Evolutionary conservation across 179 eudicot genomes (phyloP).

Genomic region (Pouteria campechiana): DNA sequence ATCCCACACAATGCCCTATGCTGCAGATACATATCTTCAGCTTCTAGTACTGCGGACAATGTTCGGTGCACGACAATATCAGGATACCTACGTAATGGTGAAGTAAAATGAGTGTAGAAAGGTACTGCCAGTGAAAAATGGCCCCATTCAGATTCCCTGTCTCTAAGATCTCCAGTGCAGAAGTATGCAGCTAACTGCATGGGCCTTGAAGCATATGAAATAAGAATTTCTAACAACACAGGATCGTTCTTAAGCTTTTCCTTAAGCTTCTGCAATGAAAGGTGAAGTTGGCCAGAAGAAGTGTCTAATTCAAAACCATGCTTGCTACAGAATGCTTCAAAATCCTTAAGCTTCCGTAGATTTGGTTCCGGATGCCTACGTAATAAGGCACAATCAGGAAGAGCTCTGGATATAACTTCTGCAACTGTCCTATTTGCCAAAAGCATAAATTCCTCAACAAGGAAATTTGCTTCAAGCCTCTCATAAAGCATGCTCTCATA

Average conservation of each 20-base stretch:
- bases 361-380: slow-evolving; percentile 92
- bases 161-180: slow-evolving; percentile 61
- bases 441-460: slow-evolving; percentile 95
- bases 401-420: slow-evolving; percentile 65
- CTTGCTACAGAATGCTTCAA: slow-evolving; percentile 33
- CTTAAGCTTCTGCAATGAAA: slow-evolving; percentile 52
- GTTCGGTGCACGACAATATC: slow-evolving; percentile 87
- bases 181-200: slow-evolving; percentile 89
- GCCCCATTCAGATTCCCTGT: slow-evolving; percentile 42
- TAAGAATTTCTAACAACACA: slow-evolving; percentile 55
- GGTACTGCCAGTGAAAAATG: slow-evolving; percentile 90
- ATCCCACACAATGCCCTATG: slow-evolving; percentile 5
- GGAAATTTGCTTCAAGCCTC: slow-evolving; percentile 50
- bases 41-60: slow-evolving; percentile 69
- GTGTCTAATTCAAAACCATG: slow-evolving; percentile 63
- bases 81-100: slow-evolving; percentile 86
- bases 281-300: slow-evolving; percentile 49
- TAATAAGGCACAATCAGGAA: slow-evolving; percentile 63
- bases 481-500: slow-evolving; percentile 46
- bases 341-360: slow-evolving; percentile 53
- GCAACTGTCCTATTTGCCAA: slow-evolving; percentile 90
- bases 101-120: slow-evolving; percentile 86
- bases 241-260: slow-evolving; percentile 58
- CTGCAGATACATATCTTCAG: slow-evolving; percentile 51
- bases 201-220: slow-evolving; percentile 71